Evolutionary conservation across 345 rosid species (phyloP).

Genomic region (thale cress (Arabidopsis thaliana)): DNA sequence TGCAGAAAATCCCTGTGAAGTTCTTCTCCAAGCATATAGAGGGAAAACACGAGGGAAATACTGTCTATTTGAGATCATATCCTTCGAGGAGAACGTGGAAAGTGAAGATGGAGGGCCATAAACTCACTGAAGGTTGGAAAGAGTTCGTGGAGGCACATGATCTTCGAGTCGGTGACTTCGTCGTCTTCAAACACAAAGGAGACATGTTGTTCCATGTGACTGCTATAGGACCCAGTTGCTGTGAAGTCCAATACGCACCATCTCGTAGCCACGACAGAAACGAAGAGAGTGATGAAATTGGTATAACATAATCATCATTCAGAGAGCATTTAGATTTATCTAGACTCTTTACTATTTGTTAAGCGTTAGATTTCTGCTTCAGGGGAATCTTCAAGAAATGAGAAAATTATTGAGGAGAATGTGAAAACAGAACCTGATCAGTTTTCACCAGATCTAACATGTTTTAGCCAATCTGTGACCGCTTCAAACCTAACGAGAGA

Average conservation of each 20-base stretch:
- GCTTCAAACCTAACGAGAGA: constrained; percentile 17
- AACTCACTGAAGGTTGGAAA: constrained; percentile 21
- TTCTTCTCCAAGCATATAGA: constrained; percentile 26
- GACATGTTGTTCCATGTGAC: constrained; percentile 31
- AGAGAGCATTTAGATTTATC: background rate
- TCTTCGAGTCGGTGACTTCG: constrained; percentile 22
- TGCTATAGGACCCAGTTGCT: constrained; percentile 24
- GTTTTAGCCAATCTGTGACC: constrained; percentile 14
- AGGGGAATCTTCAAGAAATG: background rate
- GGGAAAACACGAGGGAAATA: constrained; percentile 18
- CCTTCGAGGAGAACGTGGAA: constrained; percentile 16
- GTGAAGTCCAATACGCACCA: constrained; percentile 16
- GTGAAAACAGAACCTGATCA: background rate
- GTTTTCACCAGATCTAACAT: background rate
- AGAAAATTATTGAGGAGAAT: background rate
- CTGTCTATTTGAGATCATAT: constrained; percentile 1
- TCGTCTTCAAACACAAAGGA: constrained; percentile 32
- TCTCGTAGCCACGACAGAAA: constrained; percentile 3
- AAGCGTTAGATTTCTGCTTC: background rate
- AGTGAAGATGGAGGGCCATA: constrained; percentile 31
- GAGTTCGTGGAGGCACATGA: constrained; percentile 24
- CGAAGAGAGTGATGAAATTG: constrained; percentile 2
- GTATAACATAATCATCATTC: background rate
- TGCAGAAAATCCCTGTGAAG: constrained; percentile 21
- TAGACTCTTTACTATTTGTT: constrained; percentile 12